phyloP scores from a whole-genome alignment of 345 rosid species.

The Eucalyptus curtisii region DNA sequence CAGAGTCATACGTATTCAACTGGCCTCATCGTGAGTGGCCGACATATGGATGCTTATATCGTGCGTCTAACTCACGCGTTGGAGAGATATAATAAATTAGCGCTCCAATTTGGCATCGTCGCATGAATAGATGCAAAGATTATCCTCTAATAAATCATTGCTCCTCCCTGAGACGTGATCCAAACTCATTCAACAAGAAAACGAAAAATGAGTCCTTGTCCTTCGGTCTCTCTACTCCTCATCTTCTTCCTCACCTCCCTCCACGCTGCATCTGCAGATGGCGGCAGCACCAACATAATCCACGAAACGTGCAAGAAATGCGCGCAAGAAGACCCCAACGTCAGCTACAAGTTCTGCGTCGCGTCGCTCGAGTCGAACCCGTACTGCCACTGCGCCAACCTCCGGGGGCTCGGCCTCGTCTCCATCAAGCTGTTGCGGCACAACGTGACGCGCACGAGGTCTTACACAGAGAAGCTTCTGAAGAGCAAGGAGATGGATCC shows the following conservation, averaged over 20 bases:
- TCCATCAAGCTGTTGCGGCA: slow-evolving; percentile 20
- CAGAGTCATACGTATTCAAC: not conserved
- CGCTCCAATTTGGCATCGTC: not conserved
- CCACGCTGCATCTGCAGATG: not conserved
- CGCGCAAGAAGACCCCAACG: slow-evolving; percentile 28
- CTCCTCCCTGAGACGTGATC: not conserved
- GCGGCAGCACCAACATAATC: not conserved
- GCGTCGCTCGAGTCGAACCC: slow-evolving; percentile 27
- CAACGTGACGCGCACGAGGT: slow-evolving; percentile 25
- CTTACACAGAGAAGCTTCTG: slow-evolving; percentile 12
- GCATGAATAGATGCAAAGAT: not conserved
- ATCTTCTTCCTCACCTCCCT: not conserved
- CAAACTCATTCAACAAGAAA: not conserved
- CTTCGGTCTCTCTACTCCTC: not conserved
- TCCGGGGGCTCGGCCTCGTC: slow-evolving; percentile 29
- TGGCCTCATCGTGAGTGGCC: not conserved
- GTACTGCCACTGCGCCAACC: slow-evolving; percentile 2
- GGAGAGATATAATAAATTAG: not conserved
- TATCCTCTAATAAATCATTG: not conserved
- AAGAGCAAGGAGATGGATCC: slow-evolving; percentile 17
- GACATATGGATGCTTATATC: not conserved
- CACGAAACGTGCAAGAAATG: slow-evolving; percentile 34
- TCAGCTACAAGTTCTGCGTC: slow-evolving; percentile 37
- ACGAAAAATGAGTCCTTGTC: not conserved
- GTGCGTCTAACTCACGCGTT: not conserved